Percentiles rank a stretch among this genome's conserved stretches.
phyloP scores from a whole-genome alignment of 805 yeast genomes.

The Barnettozyma siamensis region DNA sequence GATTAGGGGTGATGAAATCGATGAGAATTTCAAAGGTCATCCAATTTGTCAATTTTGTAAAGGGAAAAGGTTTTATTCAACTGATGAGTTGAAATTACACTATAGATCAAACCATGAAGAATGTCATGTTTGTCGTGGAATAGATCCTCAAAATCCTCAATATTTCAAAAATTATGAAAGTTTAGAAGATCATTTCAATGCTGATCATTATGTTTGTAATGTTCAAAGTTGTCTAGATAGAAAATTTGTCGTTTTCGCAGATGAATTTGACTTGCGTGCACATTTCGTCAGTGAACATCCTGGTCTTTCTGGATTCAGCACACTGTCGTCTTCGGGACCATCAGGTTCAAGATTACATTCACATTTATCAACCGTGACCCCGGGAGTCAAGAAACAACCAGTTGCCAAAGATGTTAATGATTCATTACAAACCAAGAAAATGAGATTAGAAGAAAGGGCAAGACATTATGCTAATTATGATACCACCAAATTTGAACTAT shows the following conservation, averaged over 20 bases:
- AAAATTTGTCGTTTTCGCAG: constrained; percentile 87
- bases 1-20: constrained; percentile 57
- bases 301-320: constrained; percentile 44
- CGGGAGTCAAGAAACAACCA: constrained; percentile 14
- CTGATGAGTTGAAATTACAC: constrained; percentile 79
- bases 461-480: constrained; percentile 66
- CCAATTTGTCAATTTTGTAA: constrained; percentile 82
- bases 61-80: constrained; percentile 73
- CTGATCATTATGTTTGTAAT: constrained; percentile 70
- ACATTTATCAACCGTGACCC: constrained; percentile 56
- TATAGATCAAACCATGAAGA: constrained; percentile 79
- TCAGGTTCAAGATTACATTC: constrained; percentile 37
- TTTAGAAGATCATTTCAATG: constrained; percentile 67
- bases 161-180: constrained; percentile 75
- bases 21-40: constrained; percentile 74
- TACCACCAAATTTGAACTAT: constrained; percentile 38
- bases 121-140: constrained; percentile 83
- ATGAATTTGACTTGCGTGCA: constrained; percentile 78
- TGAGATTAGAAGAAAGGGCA: constrained; percentile 79
- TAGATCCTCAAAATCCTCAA: constrained; percentile 54
- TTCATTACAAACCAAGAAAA: constrained; percentile 39
- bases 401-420: constrained; percentile 28
- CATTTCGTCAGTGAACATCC: constrained; percentile 85
- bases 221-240: constrained; percentile 77
- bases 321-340: constrained; percentile 18